A percentile compares a stretch with the other conserved stretches of the same genome.
Conservation (phyloP, 305 asterid genomes). For the Andrographis paniculata region DNA sequence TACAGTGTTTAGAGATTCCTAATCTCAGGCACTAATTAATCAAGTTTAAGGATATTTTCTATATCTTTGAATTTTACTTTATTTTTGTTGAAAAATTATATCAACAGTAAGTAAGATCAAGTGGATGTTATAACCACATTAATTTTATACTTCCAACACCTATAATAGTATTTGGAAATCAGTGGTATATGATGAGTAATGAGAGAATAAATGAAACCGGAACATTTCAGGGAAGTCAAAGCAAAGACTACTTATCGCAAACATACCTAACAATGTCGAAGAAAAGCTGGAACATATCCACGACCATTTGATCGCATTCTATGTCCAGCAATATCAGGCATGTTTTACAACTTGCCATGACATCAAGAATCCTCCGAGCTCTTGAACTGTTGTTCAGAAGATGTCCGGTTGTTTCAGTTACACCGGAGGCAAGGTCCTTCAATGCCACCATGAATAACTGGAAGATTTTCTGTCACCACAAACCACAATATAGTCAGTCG, state of each 20-base stretch:
- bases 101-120: too few relatives aligned
- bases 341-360: conserved; percentile 26
- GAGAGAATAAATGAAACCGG: not conserved
- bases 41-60: too few relatives aligned
- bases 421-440: conserved; percentile 25
- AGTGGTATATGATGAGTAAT: not conserved
- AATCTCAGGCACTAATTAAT: too few relatives aligned
- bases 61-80: too few relatives aligned
- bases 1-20: too few relatives aligned
- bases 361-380: conserved; percentile 33
- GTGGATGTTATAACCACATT: too few relatives aligned
- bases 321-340: conserved; percentile 35
- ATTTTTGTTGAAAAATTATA: too few relatives aligned
- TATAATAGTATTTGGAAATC: too few relatives aligned
- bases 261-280: too few relatives aligned
- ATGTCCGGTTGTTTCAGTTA: too few relatives aligned
- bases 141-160: too few relatives aligned
- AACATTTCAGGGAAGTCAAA: not conserved
- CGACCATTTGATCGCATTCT: conserved; percentile 28
- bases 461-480: conserved; percentile 37
- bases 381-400: conserved; percentile 27
- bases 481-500: conserved; percentile 3
- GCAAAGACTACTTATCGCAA: conserved; percentile 17
- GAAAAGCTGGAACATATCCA: too few relatives aligned
- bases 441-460: conserved; percentile 26